phyloP scores from a whole-genome alignment of 768 basidiomycete genomes.

The Trametes cubensis region DNA sequence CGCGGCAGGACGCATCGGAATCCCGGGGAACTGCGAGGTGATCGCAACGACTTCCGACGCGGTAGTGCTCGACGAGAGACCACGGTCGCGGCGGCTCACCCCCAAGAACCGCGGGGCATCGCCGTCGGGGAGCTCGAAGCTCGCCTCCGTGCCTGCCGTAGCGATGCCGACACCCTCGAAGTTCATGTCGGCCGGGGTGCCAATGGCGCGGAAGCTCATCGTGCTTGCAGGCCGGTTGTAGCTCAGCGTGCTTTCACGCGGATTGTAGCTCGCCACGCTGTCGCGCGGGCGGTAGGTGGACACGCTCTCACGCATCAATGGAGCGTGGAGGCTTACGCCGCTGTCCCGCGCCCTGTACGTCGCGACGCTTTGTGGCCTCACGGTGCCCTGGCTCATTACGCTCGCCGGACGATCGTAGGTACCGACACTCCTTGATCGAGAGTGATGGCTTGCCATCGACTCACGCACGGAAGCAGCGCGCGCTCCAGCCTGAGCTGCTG shows the following conservation, averaged over 20 bases:
- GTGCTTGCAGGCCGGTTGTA: constrained; percentile 29
- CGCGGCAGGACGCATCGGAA: constrained; percentile 42
- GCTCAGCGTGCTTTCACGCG: constrained; percentile 50
- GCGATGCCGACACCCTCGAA: not conserved
- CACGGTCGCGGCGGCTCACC: constrained; percentile 30
- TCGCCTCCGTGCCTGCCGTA: not conserved
- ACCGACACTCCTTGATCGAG: constrained; percentile 3
- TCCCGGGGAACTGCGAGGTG: constrained; percentile 55
- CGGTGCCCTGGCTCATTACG: not conserved
- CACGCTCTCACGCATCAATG: not conserved
- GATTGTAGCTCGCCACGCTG: constrained; percentile 5
- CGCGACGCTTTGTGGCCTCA: not conserved
- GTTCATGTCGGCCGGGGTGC: constrained; percentile 2
- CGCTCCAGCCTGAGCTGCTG: not conserved
- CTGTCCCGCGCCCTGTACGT: constrained; percentile 13
- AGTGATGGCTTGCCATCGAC: not conserved
- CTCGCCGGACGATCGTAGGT: constrained; percentile 1
- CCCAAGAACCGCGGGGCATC: not conserved
- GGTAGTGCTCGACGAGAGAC: constrained; percentile 32
- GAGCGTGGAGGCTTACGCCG: constrained; percentile 9
- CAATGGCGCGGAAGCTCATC: constrained; percentile 19
- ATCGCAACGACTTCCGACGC: constrained; percentile 54
- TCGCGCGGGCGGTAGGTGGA: not conserved
- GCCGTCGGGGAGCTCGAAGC: constrained; percentile 5
- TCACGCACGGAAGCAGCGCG: not conserved